Base-by-base conservation (phyloP, 257 asterid genomes). In the Prunella vulgaris region DNA sequence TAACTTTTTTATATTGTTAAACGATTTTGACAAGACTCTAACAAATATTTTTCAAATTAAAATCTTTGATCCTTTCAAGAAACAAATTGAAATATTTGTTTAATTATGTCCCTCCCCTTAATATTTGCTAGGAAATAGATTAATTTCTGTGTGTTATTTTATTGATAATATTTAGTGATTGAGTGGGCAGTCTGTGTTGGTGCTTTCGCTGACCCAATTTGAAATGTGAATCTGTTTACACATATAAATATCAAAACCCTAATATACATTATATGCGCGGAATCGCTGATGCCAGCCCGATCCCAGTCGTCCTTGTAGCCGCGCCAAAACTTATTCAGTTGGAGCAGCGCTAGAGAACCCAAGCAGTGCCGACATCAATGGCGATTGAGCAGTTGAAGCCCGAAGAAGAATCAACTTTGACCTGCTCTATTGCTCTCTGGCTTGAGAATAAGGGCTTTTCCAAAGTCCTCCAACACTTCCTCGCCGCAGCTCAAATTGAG, bases 391-490 rank as follows among this genome's bases (percentile, higher is more conserved):
- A 64, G 44, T 37, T 76, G 74, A 78, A 74, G 67, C 58, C 85
- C 14, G 78, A 85, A n/a, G 74, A 80, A 37, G 84, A 85, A 3
- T 71, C 85, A 21, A 4, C 68, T 52, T 66, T 85, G 63, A 22
- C 65, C 13, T 81, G 24, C 61, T 79, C 88, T 5, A 48, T 85
- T 10, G 88, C 88, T 33, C 66, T 79, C 37, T 85, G 88, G 86
- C 86, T 85, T 28, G 42, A 79, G 42, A 81, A 64, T 3, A 77
- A 76, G 63, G 88, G 88, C 61, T 78, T 67, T 21, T 53, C 85
- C 64, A 83, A 85, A 81, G 83, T 78, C 21, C 81, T 83, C 40
- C 81, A 85, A 67, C 85, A 87, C 14, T 81, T 83, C 79, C 66
- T 82, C 40, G 48, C 84, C 25, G 79, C 77, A 14, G 83, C 88